Base-by-base conservation (phyloP, 129 eudicot genomes). In the Centrapalus pauciflorus region DNA sequence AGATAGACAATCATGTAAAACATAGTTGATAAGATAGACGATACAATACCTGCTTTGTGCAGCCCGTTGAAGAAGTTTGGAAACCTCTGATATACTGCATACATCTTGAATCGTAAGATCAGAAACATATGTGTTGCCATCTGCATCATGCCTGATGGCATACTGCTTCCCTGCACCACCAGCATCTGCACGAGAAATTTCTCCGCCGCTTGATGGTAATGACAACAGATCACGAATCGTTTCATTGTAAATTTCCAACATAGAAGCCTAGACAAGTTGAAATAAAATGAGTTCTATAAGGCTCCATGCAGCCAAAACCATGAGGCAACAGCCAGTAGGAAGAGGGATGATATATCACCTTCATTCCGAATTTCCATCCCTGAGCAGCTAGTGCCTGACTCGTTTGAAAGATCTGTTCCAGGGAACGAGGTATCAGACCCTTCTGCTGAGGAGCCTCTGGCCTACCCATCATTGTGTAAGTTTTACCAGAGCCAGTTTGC, bases 401-500 rank as follows among this genome's bases (percentile, higher is more conserved):
- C 5, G 88, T 77, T 73, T 82, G 82, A 46, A 86, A 86, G 13
- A 86, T 70, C 34, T 86, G 93, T 67, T 86, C 88, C 19, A 86
- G 37, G 0, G 93, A 86, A 6, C 88, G 85, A 3, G 93, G 93
- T 14, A 86, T 86, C 20, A 86, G 66, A 26, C 93, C 93, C 61
- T 80, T 82, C 37, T 77, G 79, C 35, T 77, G 66, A 24, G 79
- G 81, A 11, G 76, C 78, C 67, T 72, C 83, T 1, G 93, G 93
- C 8, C 69, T 66, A 17, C 91, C 93, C 93, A 86, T 86, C 93
- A 86, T 86, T 3, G 93, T 86, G 45, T 65, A 82, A 0, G 93
- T 86, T 59, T 86, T 86, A 1, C 93, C 93, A 0, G 93, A 86
- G 0, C 93, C 93, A 5, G 93, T 86, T 76, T 86, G 93, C 21